Percentiles rank a stretch among this genome's conserved stretches.
phyloP scores from a whole-genome alignment of 768 basidiomycete genomes.

The Phaffia australis region DNA sequence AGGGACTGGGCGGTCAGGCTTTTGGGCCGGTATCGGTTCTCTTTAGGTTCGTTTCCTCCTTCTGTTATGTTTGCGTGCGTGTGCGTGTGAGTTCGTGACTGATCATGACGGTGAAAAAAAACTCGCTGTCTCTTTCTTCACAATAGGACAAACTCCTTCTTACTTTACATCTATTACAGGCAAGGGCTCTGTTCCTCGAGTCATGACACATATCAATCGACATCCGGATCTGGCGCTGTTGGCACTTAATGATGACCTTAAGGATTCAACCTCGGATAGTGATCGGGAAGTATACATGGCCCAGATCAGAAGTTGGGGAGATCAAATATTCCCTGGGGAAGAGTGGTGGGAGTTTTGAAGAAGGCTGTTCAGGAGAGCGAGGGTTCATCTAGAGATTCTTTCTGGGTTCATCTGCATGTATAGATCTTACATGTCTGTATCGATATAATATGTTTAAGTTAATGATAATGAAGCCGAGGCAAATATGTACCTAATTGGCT shows the following conservation, averaged over 20 bases:
- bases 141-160: conserved; percentile 1
- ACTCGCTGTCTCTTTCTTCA: background rate
- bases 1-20: conserved; percentile 8
- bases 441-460: too few relatives aligned
- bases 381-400: too few relatives aligned
- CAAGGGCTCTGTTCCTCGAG: background rate
- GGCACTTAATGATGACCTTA: conserved; percentile 21
- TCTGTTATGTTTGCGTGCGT: too few relatives aligned
- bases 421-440: too few relatives aligned
- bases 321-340: conserved; percentile 10
- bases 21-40: conserved; percentile 20
- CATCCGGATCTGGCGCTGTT: conserved; percentile 12
- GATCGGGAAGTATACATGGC: background rate
- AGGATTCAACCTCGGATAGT: background rate
- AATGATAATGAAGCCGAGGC: too few relatives aligned
- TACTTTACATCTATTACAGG: conserved; percentile 12
- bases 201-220: background rate
- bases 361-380: too few relatives aligned
- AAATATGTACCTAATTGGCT: too few relatives aligned
- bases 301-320: conserved; percentile 12
- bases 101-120: too few relatives aligned
- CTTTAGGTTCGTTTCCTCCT: background rate
- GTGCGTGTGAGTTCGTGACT: too few relatives aligned
- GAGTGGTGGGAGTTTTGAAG: conserved; percentile 14
- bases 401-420: too few relatives aligned